Conservation (phyloP, 768 basidiomycete species). For the Tricholoma terreum region DNA sequence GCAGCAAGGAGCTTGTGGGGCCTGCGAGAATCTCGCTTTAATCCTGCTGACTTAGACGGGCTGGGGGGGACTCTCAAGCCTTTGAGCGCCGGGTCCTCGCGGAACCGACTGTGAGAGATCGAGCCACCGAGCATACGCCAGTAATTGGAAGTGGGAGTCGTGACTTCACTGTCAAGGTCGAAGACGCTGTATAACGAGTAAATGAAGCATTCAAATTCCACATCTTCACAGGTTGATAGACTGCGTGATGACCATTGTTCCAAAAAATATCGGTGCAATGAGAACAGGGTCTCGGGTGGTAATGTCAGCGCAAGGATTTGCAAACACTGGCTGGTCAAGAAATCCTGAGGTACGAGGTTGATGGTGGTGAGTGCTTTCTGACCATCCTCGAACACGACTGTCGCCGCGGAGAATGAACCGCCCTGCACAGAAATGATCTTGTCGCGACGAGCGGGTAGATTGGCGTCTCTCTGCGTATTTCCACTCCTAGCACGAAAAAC, state of each 20-base stretch:
- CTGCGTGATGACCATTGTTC: conserved; percentile 49
- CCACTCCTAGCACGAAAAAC: conserved; percentile 15
- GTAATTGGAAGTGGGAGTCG: conserved; percentile 20
- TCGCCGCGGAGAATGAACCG: conserved; percentile 48
- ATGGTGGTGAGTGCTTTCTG: conserved; percentile 44
- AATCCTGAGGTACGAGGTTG: conserved; percentile 53
- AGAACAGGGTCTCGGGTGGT: conserved; percentile 52
- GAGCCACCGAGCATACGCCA: conserved; percentile 52
- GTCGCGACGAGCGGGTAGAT: conserved; percentile 16
- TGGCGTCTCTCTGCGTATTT: conserved; percentile 21
- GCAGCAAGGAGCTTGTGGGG: conserved; percentile 51
- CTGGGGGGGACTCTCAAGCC: conserved; percentile 34
- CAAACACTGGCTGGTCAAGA: conserved; percentile 57
- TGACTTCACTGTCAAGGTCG: conserved; percentile 27
- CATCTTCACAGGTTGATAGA: conserved; percentile 40
- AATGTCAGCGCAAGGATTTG: conserved; percentile 61
- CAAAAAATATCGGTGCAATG: conserved; percentile 54
- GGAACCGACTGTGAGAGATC: conserved; percentile 44
- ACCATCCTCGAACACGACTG: conserved; percentile 53
- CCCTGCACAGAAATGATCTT: conserved; percentile 46
- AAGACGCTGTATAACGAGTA: conserved; percentile 50
- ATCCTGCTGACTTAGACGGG: conserved; percentile 18
- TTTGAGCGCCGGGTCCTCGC: conserved; percentile 58
- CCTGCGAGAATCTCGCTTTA: conserved; percentile 16
- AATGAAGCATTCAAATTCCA: conserved; percentile 57